These are phyloP conservation scores for Paramecium tetraurelia DNA, from an alignment of 73 alveolate genomes.

Conservation along the genomic window DNA sequence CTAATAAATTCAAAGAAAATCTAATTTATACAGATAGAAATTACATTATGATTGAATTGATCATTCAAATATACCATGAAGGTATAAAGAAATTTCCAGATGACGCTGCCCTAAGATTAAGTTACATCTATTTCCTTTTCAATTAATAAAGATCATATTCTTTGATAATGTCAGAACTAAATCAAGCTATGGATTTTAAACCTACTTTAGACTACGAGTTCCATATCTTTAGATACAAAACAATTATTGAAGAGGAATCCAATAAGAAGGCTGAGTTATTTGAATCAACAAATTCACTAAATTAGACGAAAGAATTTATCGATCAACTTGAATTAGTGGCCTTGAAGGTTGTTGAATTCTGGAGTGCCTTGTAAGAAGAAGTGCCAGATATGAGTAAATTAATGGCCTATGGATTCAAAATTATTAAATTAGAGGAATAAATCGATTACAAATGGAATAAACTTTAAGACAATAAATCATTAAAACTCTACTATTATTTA, in stretches of 20 bases:
- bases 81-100: conserved; percentile 46
- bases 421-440: background rate
- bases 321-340: background rate
- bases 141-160: background rate
- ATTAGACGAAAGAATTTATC: background rate
- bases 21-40: conserved; percentile 1
- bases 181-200: background rate
- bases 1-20: background rate
- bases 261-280: background rate
- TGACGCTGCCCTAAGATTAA: background rate
- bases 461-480: background rate
- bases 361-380: conserved; percentile 18
- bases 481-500: background rate
- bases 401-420: background rate
- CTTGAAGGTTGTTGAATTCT: background rate
- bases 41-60: background rate
- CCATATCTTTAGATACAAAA: conserved; percentile 11
- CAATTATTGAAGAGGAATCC: conserved; percentile 16
- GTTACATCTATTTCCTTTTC: background rate
- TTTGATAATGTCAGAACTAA: background rate
- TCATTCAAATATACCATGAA: background rate
- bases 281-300: background rate
- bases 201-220: conserved; percentile 41
- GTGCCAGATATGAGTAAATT: conserved; percentile 49
- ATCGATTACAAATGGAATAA: conserved; percentile 12